Evolutionary conservation across 2,329 filamentous ascomycete species (phyloP), one percentile per base, ranked within the genome.

Genomic region (Claviceps fusiformis): DNA sequence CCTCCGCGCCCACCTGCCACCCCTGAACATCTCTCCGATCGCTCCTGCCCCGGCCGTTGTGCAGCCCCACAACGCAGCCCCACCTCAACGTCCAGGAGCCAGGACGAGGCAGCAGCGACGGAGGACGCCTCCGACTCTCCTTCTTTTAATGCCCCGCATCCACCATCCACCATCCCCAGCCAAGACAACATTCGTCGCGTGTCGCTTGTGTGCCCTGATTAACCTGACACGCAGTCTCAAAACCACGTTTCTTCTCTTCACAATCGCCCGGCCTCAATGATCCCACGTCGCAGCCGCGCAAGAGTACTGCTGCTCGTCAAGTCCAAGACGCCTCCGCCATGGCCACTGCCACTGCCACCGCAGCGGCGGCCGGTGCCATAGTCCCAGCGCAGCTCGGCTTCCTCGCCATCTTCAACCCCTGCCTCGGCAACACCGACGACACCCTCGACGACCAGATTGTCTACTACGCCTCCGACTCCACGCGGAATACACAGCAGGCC

Each of bases 361-460:
- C 62, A 53, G 51, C 62, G 52, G 52, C 62, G 1, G 51, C 52
- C 29, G 61, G 64, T 43, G 58, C 63, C 50, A 53, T 67, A 48
- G 65, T 70, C 43, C 91, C 93, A 47, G 92, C 92, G 41, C 88
- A 88, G 66, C 81, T 97, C 35, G 87, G 88, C 63, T 97, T 93
- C 69, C 79, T 98, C 49, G 84, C 92, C 67, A 95, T 98, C 68
- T 98, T 95, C 77, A 97, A 95, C 68, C 93, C 95, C 39, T 82
- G 85, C 6, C 79, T 95, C 48, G 85, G 87, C 63, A 66, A 64
- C 47, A 77, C 73, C 3, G 76, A 79, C 62, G 75, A 78, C 47
- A 77, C 74, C 1, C 76, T 92, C 61, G 76, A 80, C 56, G 79
- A 93, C 61, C 89, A 98, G 71, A 89, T 97, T 59, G 88, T 96